Conservation (phyloP, 768 basidiomycete genomes). For the Termitomyces sp. region DNA sequence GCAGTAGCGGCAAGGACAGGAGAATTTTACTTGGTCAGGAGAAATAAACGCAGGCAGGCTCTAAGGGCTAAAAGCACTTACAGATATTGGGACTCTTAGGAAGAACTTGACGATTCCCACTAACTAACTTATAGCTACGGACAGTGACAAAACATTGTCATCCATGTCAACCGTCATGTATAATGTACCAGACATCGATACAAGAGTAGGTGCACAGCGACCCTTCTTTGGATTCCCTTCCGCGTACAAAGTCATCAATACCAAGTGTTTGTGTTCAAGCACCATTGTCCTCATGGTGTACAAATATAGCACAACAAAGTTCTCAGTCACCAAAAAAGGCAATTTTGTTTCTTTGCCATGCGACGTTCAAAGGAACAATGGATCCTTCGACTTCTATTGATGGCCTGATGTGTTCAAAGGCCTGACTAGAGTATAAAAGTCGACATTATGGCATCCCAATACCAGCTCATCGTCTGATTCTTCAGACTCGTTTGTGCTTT, state of each 20-base stretch:
- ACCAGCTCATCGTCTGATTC: background rate
- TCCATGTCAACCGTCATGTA: no score
- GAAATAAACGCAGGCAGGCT: no score
- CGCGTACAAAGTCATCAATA: no score
- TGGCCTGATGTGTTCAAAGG: background rate
- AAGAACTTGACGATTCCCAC: no score
- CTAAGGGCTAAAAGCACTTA: no score
- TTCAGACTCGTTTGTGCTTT: background rate
- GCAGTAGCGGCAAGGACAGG: no score
- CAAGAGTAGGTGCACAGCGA: no score
- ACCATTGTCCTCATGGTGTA: background rate
- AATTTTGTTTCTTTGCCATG: background rate
- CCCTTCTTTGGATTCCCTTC: background rate
- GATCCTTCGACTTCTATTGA: slow-evolving; percentile 1
- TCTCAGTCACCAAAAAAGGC: background rate
- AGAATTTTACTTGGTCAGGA: no score
- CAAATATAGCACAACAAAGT: background rate
- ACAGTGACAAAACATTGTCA: no score
- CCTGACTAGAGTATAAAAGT: background rate
- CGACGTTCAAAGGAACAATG: background rate
- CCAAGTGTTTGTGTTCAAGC: background rate
- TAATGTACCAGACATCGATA: no score
- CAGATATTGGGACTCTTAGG: no score
- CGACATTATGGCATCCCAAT: background rate
- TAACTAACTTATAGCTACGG: no score